Base-by-base conservation (phyloP, 179 eudicot genomes). In the Nepenthes alata region DNA sequence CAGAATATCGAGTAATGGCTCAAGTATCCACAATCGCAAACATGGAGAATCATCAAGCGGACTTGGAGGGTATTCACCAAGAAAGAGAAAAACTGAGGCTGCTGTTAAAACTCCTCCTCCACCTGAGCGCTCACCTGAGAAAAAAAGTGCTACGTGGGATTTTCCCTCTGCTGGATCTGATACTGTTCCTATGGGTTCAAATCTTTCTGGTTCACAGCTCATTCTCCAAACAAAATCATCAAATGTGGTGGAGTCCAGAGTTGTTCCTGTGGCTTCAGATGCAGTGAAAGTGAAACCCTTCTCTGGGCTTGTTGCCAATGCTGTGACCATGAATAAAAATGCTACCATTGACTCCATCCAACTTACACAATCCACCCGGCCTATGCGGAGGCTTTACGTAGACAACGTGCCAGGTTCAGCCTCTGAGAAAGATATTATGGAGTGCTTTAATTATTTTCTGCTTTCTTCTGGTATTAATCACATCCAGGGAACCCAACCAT, bases 341-440 rank as follows among this genome's bases (percentile, higher is more conserved):
- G 75, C 81, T 67, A 64, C 81, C 10, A 39, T 78, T 57, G 98
- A 93, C 70, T 78, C 95, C 54, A 71, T 93, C 67, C 98, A 93
- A 78, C 86, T 93, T 67, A 93, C 98, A 45, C 93, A 93, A 83
- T 95, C 98, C 35, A 93, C 98, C 59, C 78, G 98, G 62, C 98
- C 97, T 60, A 81, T 80, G 86, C 87, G 98, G 83, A 83, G 97
- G 82, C 88, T 93, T 53, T 93, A 87, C 70, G 76, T 87, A 12
- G 98, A 93, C 69, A 93, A 93, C 64, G 67, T 93, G 66, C 94
- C 97, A 38, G 64, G 61, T 49, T 85, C 95, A 51, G 84, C 82
- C 60, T 77, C 95, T 64, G 98, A 93, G 75, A 85, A 87, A 75
- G 88, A 80, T 59, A 60, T 93, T 59, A 85, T 74, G 73, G 88